A percentile compares a stretch with the other conserved stretches of the same genome.
Evolutionary conservation across 2,329 filamentous ascomycete species (phyloP).

Genomic region (Emmonsiellopsis sp.): DNA sequence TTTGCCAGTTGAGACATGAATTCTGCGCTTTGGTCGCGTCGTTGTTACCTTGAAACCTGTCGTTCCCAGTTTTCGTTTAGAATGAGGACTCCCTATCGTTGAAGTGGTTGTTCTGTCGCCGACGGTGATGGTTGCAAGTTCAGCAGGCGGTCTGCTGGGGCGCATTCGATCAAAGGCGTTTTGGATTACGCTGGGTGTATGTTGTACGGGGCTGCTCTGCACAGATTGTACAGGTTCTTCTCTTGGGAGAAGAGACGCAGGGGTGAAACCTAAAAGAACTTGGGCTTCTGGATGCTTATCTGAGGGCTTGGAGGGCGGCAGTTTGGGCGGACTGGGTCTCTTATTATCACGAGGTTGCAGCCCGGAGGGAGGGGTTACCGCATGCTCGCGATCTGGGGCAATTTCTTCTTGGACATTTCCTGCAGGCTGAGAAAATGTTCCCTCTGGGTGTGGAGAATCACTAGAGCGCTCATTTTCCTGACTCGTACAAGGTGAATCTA

Average conservation of each 20-base stretch:
- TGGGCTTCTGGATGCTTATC: conserved; percentile 4
- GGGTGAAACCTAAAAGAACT: background rate
- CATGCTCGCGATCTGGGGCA: background rate
- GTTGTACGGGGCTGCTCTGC: background rate
- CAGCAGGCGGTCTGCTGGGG: conserved; percentile 50
- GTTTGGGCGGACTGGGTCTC: background rate
- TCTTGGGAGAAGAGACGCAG: background rate
- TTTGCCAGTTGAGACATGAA: conserved; percentile 27
- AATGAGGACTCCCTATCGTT: conserved; percentile 47
- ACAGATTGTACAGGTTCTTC: conserved; percentile 1
- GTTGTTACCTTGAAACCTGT: conserved; percentile 11
- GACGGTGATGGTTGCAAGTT: conserved; percentile 66
- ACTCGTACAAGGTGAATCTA: background rate
- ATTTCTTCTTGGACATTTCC: background rate
- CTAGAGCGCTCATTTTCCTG: background rate
- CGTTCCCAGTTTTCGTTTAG: conserved; percentile 24
- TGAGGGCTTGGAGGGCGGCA: conserved; percentile 2
- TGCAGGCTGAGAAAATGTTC: background rate
- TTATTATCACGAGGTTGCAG: background rate
- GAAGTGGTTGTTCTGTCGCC: conserved; percentile 59
- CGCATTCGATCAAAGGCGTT: conserved; percentile 58
- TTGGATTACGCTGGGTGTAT: conserved; percentile 38
- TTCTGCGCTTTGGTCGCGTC: conserved; percentile 29
- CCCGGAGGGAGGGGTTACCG: background rate
- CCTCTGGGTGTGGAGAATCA: background rate